Conservation (phyloP, 2,329 filamentous ascomycete species). For the Pseudogymnoascus sp. region DNA sequence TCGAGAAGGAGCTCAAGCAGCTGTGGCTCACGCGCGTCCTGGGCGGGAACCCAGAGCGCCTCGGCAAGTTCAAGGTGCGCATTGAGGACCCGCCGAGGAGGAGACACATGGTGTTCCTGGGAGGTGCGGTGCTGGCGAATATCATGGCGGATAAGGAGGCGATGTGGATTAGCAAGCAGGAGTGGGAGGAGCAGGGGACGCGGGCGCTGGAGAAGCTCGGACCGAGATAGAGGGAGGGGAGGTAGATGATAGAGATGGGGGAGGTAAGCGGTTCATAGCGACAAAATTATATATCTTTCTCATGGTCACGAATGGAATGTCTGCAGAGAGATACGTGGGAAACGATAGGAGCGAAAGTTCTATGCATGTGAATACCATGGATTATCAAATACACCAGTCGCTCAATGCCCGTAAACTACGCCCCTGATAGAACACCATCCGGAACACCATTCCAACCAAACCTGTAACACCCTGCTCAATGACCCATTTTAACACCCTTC, state of each 20-base stretch:
- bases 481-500: not conserved
- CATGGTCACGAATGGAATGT: not conserved
- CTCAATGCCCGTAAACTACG: not conserved
- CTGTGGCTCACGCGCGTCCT: slow-evolving; percentile 91
- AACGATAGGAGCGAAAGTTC: not conserved
- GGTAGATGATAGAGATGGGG: not conserved
- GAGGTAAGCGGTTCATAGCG: slow-evolving; percentile 4
- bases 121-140: slow-evolving; percentile 91
- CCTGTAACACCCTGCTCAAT: not conserved
- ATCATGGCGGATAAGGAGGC: slow-evolving; percentile 98
- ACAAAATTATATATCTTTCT: slow-evolving; percentile 7
- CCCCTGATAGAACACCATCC: not conserved
- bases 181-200: slow-evolving; percentile 91
- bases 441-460: not conserved
- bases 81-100: slow-evolving; percentile 95
- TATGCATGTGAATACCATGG: not conserved
- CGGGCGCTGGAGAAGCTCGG: slow-evolving; percentile 86
- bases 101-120: slow-evolving; percentile 98
- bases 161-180: slow-evolving; percentile 97
- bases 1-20: slow-evolving; percentile 99
- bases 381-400: not conserved
- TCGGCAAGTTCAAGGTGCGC: slow-evolving; percentile 98
- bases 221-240: slow-evolving; percentile 51
- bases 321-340: not conserved
- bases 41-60: slow-evolving; percentile 80